Percentiles rank a stretch among this genome's conserved stretches.
phyloP scores from a whole-genome alignment of 2,329 filamentous ascomycete species.

The Sporothrix humicola region DNA sequence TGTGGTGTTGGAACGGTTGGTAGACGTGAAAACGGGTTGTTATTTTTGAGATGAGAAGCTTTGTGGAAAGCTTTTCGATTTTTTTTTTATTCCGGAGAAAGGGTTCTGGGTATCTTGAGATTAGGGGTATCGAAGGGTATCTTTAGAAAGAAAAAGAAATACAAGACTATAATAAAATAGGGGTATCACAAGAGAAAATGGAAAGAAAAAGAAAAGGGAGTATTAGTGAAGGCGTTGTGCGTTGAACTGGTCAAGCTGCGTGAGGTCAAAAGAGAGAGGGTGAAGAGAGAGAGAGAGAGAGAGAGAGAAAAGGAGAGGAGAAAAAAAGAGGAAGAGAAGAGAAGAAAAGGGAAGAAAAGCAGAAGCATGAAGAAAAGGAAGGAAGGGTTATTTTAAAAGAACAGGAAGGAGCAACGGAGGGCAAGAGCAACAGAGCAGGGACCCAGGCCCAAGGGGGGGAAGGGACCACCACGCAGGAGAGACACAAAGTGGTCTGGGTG shows the following conservation, averaged over 20 bases:
- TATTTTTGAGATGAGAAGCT: constrained; percentile 1
- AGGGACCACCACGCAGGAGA: constrained; percentile 25
- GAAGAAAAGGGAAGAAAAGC: constrained; percentile 33
- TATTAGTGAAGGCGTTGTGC: constrained; percentile 38
- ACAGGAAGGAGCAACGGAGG: constrained; percentile 36
- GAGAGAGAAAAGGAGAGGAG: constrained; percentile 33
- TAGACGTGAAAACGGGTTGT: constrained; percentile 15
- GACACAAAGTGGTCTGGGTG: constrained; percentile 33
- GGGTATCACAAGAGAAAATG: constrained; percentile 48
- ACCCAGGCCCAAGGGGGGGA: constrained; percentile 13
- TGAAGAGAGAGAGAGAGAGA: constrained; percentile 34
- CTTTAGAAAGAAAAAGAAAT: constrained; percentile 43
- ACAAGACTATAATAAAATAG: constrained; percentile 37
- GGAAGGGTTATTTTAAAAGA: constrained; percentile 36
- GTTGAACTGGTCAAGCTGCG: constrained; percentile 46
- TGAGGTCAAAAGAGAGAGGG: constrained; percentile 29
- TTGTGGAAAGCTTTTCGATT: neutral
- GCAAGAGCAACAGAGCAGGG: constrained; percentile 23
- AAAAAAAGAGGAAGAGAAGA: constrained; percentile 36
- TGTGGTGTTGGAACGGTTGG: constrained; percentile 42
- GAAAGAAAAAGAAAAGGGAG: constrained; percentile 39
- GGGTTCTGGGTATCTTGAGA: constrained; percentile 36
- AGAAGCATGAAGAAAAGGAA: constrained; percentile 34
- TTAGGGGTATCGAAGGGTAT: constrained; percentile 39
- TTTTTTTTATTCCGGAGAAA: constrained; percentile 23